phyloP scores from a whole-genome alignment of 768 basidiomycete genomes.

The Mycena floridula region DNA sequence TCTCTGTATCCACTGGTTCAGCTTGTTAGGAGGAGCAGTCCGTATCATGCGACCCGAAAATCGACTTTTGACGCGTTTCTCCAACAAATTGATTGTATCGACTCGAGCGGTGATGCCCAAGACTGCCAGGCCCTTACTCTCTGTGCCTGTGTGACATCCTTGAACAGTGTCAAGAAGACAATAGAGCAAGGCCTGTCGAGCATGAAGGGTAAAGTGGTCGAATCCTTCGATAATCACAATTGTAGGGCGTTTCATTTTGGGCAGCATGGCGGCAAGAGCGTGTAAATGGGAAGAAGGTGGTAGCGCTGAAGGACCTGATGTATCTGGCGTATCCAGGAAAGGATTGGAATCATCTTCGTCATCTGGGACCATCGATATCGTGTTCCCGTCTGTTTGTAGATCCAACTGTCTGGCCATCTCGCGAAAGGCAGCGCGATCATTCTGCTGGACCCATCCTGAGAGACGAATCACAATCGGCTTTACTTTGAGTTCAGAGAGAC shows the following conservation, averaged over 20 bases:
- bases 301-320: slow-evolving; percentile 27
- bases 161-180: slow-evolving; percentile 95
- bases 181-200: slow-evolving; percentile 89
- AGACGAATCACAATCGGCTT: slow-evolving; percentile 73
- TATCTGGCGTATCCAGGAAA: slow-evolving; percentile 33
- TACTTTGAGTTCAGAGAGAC: slow-evolving; percentile 37
- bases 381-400: slow-evolving; percentile 64
- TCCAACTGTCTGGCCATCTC: slow-evolving; percentile 86
- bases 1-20: slow-evolving; percentile 46
- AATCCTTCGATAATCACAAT: slow-evolving; percentile 87
- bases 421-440: slow-evolving; percentile 84
- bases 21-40: slow-evolving; percentile 51
- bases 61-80: slow-evolving; percentile 95
- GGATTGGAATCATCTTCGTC: slow-evolving; percentile 40
- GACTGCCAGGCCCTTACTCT: slow-evolving; percentile 70
- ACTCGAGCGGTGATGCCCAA: slow-evolving; percentile 83
- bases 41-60: slow-evolving; percentile 91
- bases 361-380: slow-evolving; percentile 28
- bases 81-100: slow-evolving; percentile 82
- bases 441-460: slow-evolving; percentile 80
- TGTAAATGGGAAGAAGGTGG: slow-evolving; percentile 70
- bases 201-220: slow-evolving; percentile 88
- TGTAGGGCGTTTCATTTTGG: slow-evolving; percentile 74
- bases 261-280: slow-evolving; percentile 66
- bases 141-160: slow-evolving; percentile 58